Percentiles rank a stretch among this genome's conserved stretches.
Conservation (phyloP, 2,329 filamentous ascomycete species). For the Stachybotrys chlorohalonatus region DNA sequence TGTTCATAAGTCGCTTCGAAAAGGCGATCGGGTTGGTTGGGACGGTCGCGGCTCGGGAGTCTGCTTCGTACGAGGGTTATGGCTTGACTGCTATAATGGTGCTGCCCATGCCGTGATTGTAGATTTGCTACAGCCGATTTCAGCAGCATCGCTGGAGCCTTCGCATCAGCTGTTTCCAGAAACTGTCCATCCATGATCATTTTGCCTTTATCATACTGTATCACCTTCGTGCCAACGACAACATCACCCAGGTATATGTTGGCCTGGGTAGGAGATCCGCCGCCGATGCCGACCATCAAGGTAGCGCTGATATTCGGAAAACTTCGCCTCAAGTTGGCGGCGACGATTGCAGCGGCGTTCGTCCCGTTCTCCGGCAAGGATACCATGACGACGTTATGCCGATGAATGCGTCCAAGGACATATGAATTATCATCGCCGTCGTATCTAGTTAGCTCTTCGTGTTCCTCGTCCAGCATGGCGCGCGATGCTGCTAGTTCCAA, state of each 20-base stretch:
- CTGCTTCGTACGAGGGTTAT: background rate
- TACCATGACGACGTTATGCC: conserved; percentile 9
- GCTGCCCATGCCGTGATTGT: background rate
- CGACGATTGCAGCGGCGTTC: background rate
- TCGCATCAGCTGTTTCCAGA: background rate
- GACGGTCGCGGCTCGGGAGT: background rate
- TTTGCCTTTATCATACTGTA: conserved; percentile 1
- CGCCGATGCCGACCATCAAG: conserved; percentile 1
- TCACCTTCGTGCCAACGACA: background rate
- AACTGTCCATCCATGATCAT: background rate
- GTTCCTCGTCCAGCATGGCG: conserved; percentile 9
- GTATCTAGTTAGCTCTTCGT: background rate
- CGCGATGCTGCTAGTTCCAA: conserved; percentile 7
- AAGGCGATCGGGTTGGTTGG: background rate
- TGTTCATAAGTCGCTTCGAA: background rate
- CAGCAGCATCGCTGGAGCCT: background rate
- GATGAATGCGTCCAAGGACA: conserved; percentile 2
- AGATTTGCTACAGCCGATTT: background rate
- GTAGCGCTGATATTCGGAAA: too few relatives aligned
- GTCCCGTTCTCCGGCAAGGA: conserved; percentile 8
- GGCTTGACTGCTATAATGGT: background rate
- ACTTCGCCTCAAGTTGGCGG: too few relatives aligned
- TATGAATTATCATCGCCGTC: conserved; percentile 7
- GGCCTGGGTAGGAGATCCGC: conserved; percentile 7
- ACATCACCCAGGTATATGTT: conserved; percentile 13